Percentiles rank a stretch among this genome's conserved stretches.
Conservation (phyloP, 148 eudicot species). For the Pouteria glomerata region DNA sequence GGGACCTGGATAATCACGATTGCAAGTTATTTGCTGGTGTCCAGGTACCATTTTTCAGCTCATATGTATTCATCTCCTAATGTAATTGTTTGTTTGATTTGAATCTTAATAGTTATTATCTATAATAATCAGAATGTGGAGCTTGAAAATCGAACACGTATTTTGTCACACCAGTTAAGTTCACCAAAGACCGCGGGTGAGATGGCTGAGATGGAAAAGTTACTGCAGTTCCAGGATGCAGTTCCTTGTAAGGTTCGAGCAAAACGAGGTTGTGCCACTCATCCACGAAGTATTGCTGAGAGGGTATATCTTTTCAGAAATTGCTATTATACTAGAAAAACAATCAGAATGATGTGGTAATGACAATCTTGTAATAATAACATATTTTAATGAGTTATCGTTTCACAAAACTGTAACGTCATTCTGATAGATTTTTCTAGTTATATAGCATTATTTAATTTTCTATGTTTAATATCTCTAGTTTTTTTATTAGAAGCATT, state of each 20-base stretch:
- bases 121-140: conserved; percentile 42
- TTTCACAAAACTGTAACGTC: too few species aligned
- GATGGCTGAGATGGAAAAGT: conserved; percentile 61
- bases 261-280: conserved; percentile 93
- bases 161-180: conserved; percentile 73
- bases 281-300: conserved; percentile 96
- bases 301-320: conserved; percentile 45
- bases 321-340: too few species aligned
- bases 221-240: conserved; percentile 65
- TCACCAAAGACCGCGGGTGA: conserved; percentile 68
- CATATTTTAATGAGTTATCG: too few species aligned
- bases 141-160: conserved; percentile 27
- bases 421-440: too few species aligned
- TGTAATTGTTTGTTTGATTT: not conserved
- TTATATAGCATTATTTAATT: too few species aligned
- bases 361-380: too few species aligned
- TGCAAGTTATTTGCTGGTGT: conserved; percentile 17
- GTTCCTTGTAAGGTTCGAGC: conserved; percentile 94
- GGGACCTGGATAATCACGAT: conserved; percentile 30
- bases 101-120: not conserved
- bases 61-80: not conserved
- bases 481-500: not conserved
- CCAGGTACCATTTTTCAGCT: conserved; percentile 32
- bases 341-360: too few species aligned
- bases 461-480: not conserved